phyloP scores from a whole-genome alignment of 176 grass and related monocot genomes.

The Eremochloa ophiuroides region DNA sequence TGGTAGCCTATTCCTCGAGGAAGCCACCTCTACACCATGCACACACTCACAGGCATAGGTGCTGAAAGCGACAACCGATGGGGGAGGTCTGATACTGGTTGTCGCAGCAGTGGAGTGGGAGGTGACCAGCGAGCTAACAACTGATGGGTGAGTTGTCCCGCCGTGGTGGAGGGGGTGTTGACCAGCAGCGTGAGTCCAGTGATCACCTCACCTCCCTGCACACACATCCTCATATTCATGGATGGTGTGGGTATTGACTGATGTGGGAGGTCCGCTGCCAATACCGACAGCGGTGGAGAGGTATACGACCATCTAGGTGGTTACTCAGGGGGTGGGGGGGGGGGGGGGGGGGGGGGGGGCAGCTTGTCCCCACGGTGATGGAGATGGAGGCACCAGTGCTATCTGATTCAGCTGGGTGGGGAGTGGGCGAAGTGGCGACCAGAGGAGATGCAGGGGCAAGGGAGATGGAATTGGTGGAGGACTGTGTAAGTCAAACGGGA shows the following conservation, averaged over 20 bases:
- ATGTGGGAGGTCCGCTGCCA: not conserved
- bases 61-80: not conserved
- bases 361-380: not conserved
- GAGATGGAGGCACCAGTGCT: not conserved
- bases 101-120: not conserved
- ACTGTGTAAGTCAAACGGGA: not conserved
- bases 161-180: not conserved
- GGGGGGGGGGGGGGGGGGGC: too few relatives aligned
- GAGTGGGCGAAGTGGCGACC: not conserved
- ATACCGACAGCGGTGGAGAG: not conserved
- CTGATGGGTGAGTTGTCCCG: not conserved
- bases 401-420: not conserved
- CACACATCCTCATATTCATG: not conserved
- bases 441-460: not conserved
- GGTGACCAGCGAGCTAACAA: not conserved
- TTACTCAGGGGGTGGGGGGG: too few relatives aligned
- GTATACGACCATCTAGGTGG: not conserved
- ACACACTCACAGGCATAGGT: not conserved
- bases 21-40: not conserved
- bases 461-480: not conserved
- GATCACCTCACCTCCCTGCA: not conserved
- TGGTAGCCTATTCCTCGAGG: not conserved
- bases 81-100: not conserved
- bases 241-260: not conserved
- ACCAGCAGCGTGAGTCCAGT: not conserved